Conservation (phyloP, 495 filamentous ascomycete genomes). For the Patellaria atrata region DNA sequence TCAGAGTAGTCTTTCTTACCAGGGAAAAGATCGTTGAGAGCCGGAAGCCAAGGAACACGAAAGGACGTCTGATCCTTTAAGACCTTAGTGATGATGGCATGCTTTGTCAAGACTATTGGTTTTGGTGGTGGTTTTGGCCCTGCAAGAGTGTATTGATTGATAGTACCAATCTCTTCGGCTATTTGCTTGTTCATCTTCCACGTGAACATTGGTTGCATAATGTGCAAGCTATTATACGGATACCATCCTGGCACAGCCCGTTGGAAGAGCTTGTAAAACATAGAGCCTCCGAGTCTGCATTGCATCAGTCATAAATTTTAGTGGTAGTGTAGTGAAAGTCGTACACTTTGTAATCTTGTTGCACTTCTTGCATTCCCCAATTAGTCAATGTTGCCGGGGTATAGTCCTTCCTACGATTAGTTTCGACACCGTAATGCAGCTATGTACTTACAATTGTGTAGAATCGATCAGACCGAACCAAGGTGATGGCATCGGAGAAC, state of each 20-base stretch:
- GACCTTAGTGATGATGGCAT: conserved; percentile 5
- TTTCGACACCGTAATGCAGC: too few relatives aligned
- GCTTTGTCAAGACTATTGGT: background rate
- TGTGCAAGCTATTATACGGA: conserved; percentile 22
- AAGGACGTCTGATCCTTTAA: conserved; percentile 11
- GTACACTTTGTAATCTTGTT: conserved; percentile 16
- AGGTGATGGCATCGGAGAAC: conserved; percentile 18
- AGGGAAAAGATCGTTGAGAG: conserved; percentile 12
- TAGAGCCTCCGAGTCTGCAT: conserved; percentile 11
- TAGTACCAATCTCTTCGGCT: conserved; percentile 14
- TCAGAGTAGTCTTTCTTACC: conserved; percentile 4
- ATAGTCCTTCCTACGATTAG: too few relatives aligned
- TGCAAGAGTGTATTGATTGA: conserved; percentile 10
- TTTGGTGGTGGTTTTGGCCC: conserved; percentile 9
- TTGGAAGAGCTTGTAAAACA: conserved; percentile 21
- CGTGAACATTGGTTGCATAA: conserved; percentile 24
- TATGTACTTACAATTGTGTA: conserved; percentile 13
- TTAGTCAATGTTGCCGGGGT: conserved; percentile 16
- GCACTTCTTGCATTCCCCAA: conserved; percentile 22
- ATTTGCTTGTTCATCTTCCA: conserved; percentile 19
- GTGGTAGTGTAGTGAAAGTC: background rate
- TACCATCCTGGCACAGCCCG: conserved; percentile 23
- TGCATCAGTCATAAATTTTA: background rate
- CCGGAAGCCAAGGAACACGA: conserved; percentile 8
- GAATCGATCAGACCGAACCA: conserved; percentile 18